Percentiles rank a stretch among this genome's conserved stretches.
These are phyloP conservation scores for Alloteropsis angusta DNA, from an alignment of 202 grass and related monocot genomes.

Conservation along the genomic window DNA sequence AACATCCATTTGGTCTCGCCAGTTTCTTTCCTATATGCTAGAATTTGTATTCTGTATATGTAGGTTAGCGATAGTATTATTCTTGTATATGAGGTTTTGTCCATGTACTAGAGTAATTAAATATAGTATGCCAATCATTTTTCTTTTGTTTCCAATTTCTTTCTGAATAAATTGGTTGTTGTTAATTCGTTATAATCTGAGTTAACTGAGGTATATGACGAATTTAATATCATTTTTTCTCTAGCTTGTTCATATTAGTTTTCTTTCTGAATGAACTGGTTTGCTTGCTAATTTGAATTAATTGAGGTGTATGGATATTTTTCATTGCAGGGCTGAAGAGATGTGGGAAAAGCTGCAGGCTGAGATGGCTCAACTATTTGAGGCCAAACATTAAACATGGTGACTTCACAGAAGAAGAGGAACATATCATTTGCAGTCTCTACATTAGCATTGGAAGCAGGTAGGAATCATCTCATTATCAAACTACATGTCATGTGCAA, in stretches of 20 bases:
- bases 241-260: background rate
- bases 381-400: conserved; percentile 73
- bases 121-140: background rate
- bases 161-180: background rate
- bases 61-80: background rate
- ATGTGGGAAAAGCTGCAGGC: conserved; percentile 71
- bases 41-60: background rate
- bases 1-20: background rate
- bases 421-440: conserved; percentile 66
- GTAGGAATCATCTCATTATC: background rate
- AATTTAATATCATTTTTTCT: background rate
- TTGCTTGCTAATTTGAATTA: background rate
- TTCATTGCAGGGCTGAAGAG: conserved; percentile 52
- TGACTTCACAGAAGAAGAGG: conserved; percentile 67
- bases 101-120: background rate
- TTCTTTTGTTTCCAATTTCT: background rate
- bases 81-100: background rate
- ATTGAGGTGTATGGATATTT: background rate
- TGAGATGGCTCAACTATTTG: conserved; percentile 77
- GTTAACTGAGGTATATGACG: background rate
- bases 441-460: conserved; percentile 87
- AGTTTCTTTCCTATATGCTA: background rate
- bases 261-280: background rate
- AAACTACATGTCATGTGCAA: background rate
- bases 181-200: background rate